These are phyloP conservation scores for Cucurbitaria berberidis DNA, from an alignment of 2,329 filamentous ascomycete species.

Conservation along the genomic window DNA sequence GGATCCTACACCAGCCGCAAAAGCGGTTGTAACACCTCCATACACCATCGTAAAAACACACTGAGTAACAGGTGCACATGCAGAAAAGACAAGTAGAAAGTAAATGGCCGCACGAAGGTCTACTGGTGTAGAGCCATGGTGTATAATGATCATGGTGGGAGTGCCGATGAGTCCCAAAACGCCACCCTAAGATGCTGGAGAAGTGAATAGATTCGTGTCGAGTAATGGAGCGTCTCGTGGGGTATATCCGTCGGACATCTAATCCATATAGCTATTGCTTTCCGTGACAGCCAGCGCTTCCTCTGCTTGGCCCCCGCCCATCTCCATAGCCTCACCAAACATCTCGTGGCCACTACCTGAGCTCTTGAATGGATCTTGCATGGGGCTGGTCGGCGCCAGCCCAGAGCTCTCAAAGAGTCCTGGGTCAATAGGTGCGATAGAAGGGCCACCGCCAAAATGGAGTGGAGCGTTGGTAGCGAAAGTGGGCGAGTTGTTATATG, in stretches of 20 bases:
- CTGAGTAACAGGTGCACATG: constrained; percentile 16
- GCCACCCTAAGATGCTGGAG: constrained; percentile 21
- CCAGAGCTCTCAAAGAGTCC: constrained; percentile 44
- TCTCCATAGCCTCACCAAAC: constrained; percentile 46
- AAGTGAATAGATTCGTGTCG: neutral
- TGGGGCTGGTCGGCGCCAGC: constrained; percentile 39
- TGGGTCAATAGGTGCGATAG: constrained; percentile 45
- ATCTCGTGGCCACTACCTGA: constrained; percentile 46
- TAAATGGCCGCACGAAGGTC: constrained; percentile 5
- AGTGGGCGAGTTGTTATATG: constrained; percentile 44
- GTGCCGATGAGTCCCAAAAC: constrained; percentile 3
- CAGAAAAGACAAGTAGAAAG: constrained; percentile 8
- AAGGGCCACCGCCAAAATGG: constrained; percentile 35
- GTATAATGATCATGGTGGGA: constrained; percentile 2
- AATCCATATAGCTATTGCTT: constrained; percentile 42
- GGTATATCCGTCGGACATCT: constrained; percentile 14
- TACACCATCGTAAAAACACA: neutral
- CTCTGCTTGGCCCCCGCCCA: constrained; percentile 45
- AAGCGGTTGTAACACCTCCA: neutral
- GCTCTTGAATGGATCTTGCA: constrained; percentile 47
- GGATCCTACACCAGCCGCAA: neutral
- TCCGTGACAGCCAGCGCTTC: constrained; percentile 48
- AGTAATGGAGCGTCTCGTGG: neutral
- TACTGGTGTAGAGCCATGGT: constrained; percentile 2
- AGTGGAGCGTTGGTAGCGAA: constrained; percentile 40